Conservation (phyloP, 2,329 filamentous ascomycete species). For the Dendryphion nanum region DNA sequence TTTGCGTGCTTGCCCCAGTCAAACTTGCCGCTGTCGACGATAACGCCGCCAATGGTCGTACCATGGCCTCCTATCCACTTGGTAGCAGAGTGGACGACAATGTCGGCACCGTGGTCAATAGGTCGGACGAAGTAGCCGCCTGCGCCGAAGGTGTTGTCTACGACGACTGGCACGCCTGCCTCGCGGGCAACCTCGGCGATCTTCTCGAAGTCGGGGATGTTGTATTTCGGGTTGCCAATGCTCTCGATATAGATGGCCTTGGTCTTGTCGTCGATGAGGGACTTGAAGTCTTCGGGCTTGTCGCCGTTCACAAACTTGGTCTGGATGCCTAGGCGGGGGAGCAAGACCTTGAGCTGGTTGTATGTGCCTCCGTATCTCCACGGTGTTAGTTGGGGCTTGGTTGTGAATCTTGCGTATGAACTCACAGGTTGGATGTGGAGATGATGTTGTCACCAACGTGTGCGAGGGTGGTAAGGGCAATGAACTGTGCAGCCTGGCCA, state of each 20-base stretch:
- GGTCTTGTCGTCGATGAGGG: constrained; percentile 85
- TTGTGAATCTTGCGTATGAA: neutral
- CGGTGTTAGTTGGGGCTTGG: constrained; percentile 1
- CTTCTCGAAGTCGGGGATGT: constrained; percentile 85
- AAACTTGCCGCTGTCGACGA: constrained; percentile 88
- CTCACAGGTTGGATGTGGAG: constrained; percentile 73
- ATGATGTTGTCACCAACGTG: constrained; percentile 90
- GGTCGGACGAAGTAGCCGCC: constrained; percentile 85
- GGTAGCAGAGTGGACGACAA: constrained; percentile 89
- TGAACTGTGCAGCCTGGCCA: constrained; percentile 89
- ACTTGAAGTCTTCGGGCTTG: constrained; percentile 72
- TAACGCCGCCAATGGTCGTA: constrained; percentile 82
- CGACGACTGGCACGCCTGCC: constrained; percentile 57
- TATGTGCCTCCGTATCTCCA: constrained; percentile 81
- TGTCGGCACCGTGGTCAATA: constrained; percentile 88
- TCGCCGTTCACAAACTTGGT: constrained; percentile 88
- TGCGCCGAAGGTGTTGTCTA: constrained; percentile 92
- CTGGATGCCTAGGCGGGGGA: constrained; percentile 80
- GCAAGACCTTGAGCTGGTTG: constrained; percentile 92
- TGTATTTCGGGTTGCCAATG: constrained; percentile 92
- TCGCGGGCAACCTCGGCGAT: constrained; percentile 78
- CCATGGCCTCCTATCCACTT: constrained; percentile 98
- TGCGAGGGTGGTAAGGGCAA: constrained; percentile 80
- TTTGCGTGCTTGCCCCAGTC: constrained; percentile 83
- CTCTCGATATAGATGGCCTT: constrained; percentile 91